Base-by-base conservation (phyloP, 1,284 basidiomycete species). In the Neonothopanus nambi region DNA sequence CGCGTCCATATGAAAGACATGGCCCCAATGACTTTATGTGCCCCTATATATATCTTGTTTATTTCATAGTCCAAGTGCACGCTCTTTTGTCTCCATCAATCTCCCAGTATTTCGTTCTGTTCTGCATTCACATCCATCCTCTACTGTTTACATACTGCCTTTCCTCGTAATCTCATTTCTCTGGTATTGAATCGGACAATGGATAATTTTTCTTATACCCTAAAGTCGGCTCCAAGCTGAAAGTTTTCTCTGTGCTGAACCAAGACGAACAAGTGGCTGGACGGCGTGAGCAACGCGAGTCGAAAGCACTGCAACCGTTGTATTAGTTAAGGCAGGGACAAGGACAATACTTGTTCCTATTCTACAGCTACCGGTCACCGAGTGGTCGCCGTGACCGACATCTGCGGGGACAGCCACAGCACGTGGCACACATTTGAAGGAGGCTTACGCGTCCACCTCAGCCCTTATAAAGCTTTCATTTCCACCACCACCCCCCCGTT, bases 381-480 rank as follows among this genome's bases (percentile, higher is more conserved):
- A n/a, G n/a, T n/a, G 30, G 30, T 33, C 4, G 13, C 26, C 13
- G 30, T 33, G 30, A 33, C 13, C 8, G 30, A n/a, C n/a, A n/a
- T n/a, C n/a, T n/a, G n/a, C n/a, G n/a, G n/a, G 30, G 13, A 40
- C 39, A 40, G 39, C 39, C 39, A 40, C 39, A 18, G 47, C 36
- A 48, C 38, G 35, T 38, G 36, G 35, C 47, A 37, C 11, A 8
- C 39, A 40, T 40, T 18, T 18, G 20, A 44, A 20, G 20, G n/a
- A n/a, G 13, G 50, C 40, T 51, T 42, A 51, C 50, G 50, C 50
- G 50, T 51, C 50, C 50, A 33, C 40, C 30, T 33, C 30, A 11
- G 30, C 24, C 15, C 43, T 43, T 51, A 51, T 44, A 51, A 44
- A 51, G 41, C 18, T 21, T 42, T 42, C 17, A 7, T 21, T n/a